phyloP scores from a whole-genome alignment of 352 stramenopile species.

The Globisporangium iwayamae region DNA sequence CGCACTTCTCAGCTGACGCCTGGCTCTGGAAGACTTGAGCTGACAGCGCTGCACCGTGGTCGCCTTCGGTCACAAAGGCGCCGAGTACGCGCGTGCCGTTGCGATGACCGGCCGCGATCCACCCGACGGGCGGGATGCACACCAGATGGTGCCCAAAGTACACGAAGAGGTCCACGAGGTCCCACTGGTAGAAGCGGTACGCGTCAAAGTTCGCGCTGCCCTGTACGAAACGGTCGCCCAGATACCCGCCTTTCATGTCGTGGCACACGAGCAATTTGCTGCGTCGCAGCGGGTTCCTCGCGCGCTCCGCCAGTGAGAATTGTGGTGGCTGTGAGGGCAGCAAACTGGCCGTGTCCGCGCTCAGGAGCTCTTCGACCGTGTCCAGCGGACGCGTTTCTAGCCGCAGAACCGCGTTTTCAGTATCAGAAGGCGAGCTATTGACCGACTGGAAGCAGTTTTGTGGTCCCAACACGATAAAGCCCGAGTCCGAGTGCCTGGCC shows the following conservation, averaged over 20 bases:
- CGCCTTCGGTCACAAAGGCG: slow-evolving; percentile 43
- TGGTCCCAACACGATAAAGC: slow-evolving; percentile 29
- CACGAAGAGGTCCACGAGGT: slow-evolving; percentile 49
- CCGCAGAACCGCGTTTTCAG: not conserved
- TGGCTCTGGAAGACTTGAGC: slow-evolving; percentile 26
- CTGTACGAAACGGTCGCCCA: slow-evolving; percentile 36
- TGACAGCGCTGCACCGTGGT: slow-evolving; percentile 24
- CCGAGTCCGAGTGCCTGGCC: slow-evolving; percentile 18
- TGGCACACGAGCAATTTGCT: slow-evolving; percentile 57
- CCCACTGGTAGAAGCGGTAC: slow-evolving; percentile 54
- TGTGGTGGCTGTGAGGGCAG: not conserved
- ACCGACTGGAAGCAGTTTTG: slow-evolving; percentile 24
- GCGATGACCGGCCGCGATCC: slow-evolving; percentile 42
- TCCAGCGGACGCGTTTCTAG: slow-evolving; percentile 30
- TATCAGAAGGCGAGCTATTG: not conserved
- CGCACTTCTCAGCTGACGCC: slow-evolving; percentile 26
- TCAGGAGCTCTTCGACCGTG: slow-evolving; percentile 27
- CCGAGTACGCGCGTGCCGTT: slow-evolving; percentile 45
- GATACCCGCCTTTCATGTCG: slow-evolving; percentile 52
- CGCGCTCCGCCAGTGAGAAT: slow-evolving; percentile 25
- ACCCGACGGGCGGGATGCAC: slow-evolving; percentile 39
- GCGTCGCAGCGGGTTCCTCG: slow-evolving; percentile 24
- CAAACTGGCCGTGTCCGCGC: slow-evolving; percentile 6
- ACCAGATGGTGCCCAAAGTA: slow-evolving; percentile 56
- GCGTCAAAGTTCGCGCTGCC: slow-evolving; percentile 32